Evolutionary conservation across 2,329 filamentous ascomycete species (phyloP).

Genomic region (Fonsecaea erecta): DNA sequence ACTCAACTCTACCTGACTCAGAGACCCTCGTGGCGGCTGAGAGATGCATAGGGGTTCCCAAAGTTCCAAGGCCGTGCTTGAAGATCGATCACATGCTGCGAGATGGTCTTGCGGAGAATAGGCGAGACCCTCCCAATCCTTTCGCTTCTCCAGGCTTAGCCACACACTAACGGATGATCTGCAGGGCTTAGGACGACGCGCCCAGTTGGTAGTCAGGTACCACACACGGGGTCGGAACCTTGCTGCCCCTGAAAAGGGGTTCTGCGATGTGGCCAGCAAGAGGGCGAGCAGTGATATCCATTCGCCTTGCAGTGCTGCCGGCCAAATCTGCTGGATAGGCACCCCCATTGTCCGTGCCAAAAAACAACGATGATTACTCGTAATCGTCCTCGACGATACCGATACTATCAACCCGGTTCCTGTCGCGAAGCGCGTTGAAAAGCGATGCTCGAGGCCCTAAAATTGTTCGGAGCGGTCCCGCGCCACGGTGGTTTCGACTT

Average conservation of each 20-base stretch:
- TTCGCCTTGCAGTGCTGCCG: neutral
- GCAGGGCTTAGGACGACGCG: neutral
- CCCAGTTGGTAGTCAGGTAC: neutral
- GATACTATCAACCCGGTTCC: neutral
- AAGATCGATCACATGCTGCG: neutral
- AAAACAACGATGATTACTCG: neutral
- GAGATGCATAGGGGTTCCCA: no score
- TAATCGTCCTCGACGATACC: neutral
- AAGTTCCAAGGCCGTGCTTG: neutral
- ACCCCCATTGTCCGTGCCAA: neutral
- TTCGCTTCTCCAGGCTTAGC: slow-evolving; percentile 1
- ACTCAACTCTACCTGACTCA: neutral
- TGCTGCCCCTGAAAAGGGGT: neutral
- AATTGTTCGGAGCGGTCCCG: neutral
- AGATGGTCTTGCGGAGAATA: neutral
- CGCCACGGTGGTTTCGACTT: slow-evolving; percentile 12
- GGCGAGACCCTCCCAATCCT: neutral
- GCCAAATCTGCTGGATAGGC: neutral
- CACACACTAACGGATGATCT: neutral
- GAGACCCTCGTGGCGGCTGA: no score
- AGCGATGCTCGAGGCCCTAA: neutral
- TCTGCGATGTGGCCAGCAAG: neutral
- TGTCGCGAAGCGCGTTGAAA: neutral
- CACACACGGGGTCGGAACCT: neutral
- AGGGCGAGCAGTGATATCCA: neutral